These are phyloP conservation scores for Xerocomus minutiporus DNA, from an alignment of 1,284 basidiomycete species.

Conservation along the genomic window DNA sequence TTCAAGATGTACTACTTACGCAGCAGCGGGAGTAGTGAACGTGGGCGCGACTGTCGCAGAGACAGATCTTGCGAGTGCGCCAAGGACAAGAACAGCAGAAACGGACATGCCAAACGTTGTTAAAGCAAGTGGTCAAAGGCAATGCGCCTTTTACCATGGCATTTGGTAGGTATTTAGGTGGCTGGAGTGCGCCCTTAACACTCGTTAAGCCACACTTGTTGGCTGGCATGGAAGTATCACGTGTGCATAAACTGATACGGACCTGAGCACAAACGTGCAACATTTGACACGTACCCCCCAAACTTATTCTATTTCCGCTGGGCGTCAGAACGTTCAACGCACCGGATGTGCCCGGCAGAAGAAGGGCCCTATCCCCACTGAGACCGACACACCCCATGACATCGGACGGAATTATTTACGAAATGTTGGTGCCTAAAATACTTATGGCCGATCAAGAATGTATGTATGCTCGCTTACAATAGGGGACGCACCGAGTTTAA, in stretches of 20 bases:
- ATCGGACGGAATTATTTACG: not conserved
- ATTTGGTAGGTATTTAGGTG: slow-evolving; percentile 16
- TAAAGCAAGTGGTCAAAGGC: not conserved
- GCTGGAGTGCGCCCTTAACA: not conserved
- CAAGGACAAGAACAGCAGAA: slow-evolving; percentile 15
- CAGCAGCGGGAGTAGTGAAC: slow-evolving; percentile 25
- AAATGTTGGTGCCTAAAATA: too few species aligned
- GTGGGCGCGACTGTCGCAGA: slow-evolving; percentile 15
- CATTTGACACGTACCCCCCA: not conserved
- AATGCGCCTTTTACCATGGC: not conserved
- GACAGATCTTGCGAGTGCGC: slow-evolving; percentile 14
- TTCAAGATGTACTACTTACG: slow-evolving; percentile 16
- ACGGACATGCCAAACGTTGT: slow-evolving; percentile 11
- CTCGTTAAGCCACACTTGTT: not conserved
- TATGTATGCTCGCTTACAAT: too few species aligned
- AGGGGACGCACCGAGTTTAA: too few species aligned
- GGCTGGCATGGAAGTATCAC: not conserved
- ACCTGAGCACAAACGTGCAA: not conserved
- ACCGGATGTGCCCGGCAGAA: not conserved
- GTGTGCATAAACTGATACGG: too few species aligned
- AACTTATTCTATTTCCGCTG: not conserved
- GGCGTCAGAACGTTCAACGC: not conserved
- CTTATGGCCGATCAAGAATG: too few species aligned
- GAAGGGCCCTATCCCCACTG: not conserved
- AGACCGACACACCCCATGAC: not conserved